Evolutionary conservation across 164 flowering plant species (phyloP).

Genomic region (Akebia trifoliata): DNA sequence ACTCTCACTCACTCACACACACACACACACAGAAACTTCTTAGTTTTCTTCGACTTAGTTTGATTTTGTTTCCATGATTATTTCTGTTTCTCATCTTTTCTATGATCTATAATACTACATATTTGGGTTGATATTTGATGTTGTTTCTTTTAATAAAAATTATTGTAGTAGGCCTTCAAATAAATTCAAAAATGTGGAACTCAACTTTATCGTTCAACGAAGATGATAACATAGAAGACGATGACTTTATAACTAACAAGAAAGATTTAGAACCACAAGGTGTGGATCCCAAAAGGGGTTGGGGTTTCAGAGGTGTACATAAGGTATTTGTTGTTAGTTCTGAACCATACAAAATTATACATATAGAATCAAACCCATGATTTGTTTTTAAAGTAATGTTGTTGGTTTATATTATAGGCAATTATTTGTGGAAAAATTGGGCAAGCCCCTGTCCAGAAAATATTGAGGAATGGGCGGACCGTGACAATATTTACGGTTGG

Average conservation of each 20-base stretch:
- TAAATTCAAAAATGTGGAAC: constrained; percentile 37
- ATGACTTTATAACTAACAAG: constrained; percentile 44
- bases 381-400: background rate
- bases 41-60: background rate
- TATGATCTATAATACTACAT: background rate
- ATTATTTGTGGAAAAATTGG: constrained; percentile 91
- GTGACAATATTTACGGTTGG: constrained; percentile 93
- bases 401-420: constrained; percentile 45
- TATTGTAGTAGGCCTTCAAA: constrained; percentile 23
- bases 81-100: background rate
- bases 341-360: background rate
- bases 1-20: background rate
- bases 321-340: constrained; percentile 51
- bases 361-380: background rate
- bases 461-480: constrained; percentile 77
- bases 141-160: background rate
- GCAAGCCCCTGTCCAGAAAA: constrained; percentile 86
- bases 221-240: constrained; percentile 23
- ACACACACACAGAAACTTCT: background rate
- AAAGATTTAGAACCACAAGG: constrained; percentile 59
- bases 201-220: constrained; percentile 35
- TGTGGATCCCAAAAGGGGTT: constrained; percentile 83
- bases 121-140: background rate
- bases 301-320: constrained; percentile 94
- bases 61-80: background rate